Evolutionary conservation across 192 early-diverging fungal species (phyloP), one percentile per base, ranked within the genome.

Genomic region (Coemansia sp.): DNA sequence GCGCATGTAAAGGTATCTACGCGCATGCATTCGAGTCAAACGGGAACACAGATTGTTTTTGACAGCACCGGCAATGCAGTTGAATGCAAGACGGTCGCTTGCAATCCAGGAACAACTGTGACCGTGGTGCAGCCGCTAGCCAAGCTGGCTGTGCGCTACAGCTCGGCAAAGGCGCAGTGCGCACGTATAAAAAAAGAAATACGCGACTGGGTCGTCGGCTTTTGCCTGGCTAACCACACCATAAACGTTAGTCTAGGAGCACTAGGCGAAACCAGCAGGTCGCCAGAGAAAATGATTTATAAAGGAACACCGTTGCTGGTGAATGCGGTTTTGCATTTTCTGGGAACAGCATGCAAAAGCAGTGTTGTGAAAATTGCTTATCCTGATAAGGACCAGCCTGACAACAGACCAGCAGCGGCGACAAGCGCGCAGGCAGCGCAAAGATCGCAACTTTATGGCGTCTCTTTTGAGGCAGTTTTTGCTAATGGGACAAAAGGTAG

Each of bases 71-170:
- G 60, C 9, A 22, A 58, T 19, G 20, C 28, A 10, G 16, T 46
- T 1, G 62, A 60, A 16, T 50, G n/a, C 9, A 64, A 24, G 6
- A 20, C 28, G 14, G 52, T 62, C 27, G 74, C 74, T 7, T 35
- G 68, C 52, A 68, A 64, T 25, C 30, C 42, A 4, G 68, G 74
- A 27, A 76, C 74, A 1, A 54, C 61, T n/a, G 58, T 71, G 0
- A 64, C 65, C 4, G 74, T 71, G 39, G 13, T 61, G 11, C 74
- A 68, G 45, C 74, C 74, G 11, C 59, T 76, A 19, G 34, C 49
- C 52, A 71, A 68, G 48, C 53, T 68, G 6, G 65, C 59, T 29
- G 74, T 76, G 7, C 68, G 74, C 18, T 76, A 76, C 32, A 55
- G 27, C 10, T 30, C 67, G 19, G 52, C 52, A 30, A 76, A 65